These are phyloP conservation scores for Biscogniauxia mediterranea DNA, from an alignment of 2,329 filamentous ascomycete genomes.

Conservation along the genomic window DNA sequence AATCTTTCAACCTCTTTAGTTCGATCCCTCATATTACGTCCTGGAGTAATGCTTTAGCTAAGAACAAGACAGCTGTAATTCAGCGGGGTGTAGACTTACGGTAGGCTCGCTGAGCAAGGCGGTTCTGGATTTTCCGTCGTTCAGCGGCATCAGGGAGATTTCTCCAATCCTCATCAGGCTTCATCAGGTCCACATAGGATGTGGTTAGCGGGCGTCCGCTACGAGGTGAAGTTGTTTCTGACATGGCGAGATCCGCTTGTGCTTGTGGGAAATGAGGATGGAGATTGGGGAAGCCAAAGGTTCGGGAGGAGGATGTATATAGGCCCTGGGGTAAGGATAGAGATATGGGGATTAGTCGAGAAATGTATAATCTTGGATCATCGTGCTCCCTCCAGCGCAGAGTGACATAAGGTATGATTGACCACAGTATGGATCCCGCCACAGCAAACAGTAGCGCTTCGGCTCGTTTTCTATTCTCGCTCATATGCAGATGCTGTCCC, in stretches of 20 bases:
- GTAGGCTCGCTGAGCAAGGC: slow-evolving; percentile 35
- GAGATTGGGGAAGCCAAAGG: slow-evolving; percentile 12
- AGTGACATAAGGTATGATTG: slow-evolving; percentile 16
- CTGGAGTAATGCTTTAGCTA: slow-evolving; percentile 17
- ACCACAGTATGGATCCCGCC: slow-evolving; percentile 19
- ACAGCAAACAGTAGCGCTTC: slow-evolving; percentile 22
- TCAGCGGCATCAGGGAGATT: slow-evolving; percentile 34
- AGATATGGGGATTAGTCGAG: slow-evolving; percentile 11
- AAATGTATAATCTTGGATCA: slow-evolving; percentile 12
- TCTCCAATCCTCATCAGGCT: slow-evolving; percentile 36
- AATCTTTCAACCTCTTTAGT: slow-evolving; percentile 35
- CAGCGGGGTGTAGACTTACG: slow-evolving; percentile 21
- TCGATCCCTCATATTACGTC: slow-evolving; percentile 34
- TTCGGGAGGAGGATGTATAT: slow-evolving; percentile 8
- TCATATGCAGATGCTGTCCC: slow-evolving; percentile 16
- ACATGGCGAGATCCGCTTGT: slow-evolving; percentile 19
- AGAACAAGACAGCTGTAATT: background rate
- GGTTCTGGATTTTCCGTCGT: slow-evolving; percentile 36
- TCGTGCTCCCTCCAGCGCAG: slow-evolving; percentile 5
- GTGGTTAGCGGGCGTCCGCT: slow-evolving; percentile 33
- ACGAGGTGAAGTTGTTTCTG: slow-evolving; percentile 30
- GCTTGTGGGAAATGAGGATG: slow-evolving; percentile 9
- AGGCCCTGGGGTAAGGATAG: slow-evolving; percentile 1
- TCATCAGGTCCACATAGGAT: slow-evolving; percentile 35
- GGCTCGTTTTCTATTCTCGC: slow-evolving; percentile 21